phyloP scores from a whole-genome alignment of 805 yeast genomes.

The Cyberlindnera saturnus region DNA sequence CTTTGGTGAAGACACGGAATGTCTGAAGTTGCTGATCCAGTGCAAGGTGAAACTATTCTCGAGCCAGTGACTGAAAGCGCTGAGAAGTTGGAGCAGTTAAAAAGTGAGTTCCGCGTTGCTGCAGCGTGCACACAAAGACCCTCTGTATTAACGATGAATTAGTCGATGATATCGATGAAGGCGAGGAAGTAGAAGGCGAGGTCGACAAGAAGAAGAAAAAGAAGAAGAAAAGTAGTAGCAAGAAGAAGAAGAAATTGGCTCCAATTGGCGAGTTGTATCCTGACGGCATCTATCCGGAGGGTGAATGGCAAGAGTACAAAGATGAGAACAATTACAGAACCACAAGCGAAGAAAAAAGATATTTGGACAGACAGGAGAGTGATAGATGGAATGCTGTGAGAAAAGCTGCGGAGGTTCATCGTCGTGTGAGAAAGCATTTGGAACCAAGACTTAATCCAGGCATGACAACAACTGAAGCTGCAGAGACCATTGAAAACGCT shows the following conservation, averaged over 20 bases:
- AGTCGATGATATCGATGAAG: constrained; percentile 17
- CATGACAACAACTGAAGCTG: constrained; percentile 84
- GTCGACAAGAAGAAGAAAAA: constrained; percentile 32
- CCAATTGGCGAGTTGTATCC: constrained; percentile 66
- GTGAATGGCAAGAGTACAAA: constrained; percentile 76
- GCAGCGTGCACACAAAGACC: too few relatives aligned
- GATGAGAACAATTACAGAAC: constrained; percentile 63
- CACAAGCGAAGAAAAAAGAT: constrained; percentile 82
- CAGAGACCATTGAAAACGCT: constrained; percentile 82
- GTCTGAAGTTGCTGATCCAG: too few relatives aligned
- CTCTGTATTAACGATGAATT: too few relatives aligned
- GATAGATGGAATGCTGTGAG: constrained; percentile 82
- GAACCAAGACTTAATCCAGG: constrained; percentile 78
- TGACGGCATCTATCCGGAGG: constrained; percentile 74
- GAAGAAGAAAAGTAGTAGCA: constrained; percentile 57
- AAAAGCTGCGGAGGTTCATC: constrained; percentile 93
- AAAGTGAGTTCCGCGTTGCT: constrained; percentile 4
- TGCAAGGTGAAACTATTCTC: too few relatives aligned
- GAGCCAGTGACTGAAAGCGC: constrained; percentile 1
- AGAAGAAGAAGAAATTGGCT: constrained; percentile 46
- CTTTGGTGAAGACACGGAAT: too few relatives aligned
- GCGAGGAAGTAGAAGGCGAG: constrained; percentile 16
- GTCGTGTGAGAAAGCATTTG: constrained; percentile 81
- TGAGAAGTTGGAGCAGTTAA: constrained; percentile 15
- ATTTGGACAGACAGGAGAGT: constrained; percentile 55